These are phyloP conservation scores for Debaryomyces sp. DNA, from an alignment of 1,139 yeast species.

Conservation along the genomic window DNA sequence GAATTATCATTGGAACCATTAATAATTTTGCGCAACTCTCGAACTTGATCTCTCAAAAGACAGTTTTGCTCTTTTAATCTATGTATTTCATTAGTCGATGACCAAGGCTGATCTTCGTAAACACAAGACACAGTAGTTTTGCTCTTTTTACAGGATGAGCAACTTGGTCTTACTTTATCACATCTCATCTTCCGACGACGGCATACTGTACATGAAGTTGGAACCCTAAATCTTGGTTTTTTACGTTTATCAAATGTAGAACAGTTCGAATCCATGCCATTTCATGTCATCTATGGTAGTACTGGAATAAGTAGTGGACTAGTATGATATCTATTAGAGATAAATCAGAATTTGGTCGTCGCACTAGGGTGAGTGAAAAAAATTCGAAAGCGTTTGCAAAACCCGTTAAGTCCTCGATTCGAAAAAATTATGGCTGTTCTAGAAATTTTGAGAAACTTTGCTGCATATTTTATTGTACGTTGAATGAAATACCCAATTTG, in stretches of 20 bases:
- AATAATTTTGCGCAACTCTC: background rate
- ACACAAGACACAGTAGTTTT: background rate
- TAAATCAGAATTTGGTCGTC: background rate
- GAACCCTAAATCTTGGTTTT: background rate
- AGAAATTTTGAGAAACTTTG: background rate
- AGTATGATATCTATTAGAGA: background rate
- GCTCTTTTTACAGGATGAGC: background rate
- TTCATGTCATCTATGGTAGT: background rate
- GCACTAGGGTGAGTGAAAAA: too few species aligned
- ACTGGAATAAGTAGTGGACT: background rate
- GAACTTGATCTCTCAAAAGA: too few species aligned
- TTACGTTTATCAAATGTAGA: background rate
- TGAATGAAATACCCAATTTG: background rate
- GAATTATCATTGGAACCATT: background rate
- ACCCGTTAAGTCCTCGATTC: background rate
- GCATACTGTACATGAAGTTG: background rate
- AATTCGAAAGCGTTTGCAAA: too few species aligned
- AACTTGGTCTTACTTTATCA: background rate
- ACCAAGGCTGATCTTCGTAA: background rate
- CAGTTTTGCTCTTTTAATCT: background rate
- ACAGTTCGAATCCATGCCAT: background rate
- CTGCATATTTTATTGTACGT: background rate
- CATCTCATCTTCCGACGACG: background rate
- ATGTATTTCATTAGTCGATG: background rate
- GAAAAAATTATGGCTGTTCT: background rate